Evolutionary conservation across 2,329 filamentous ascomycete genomes (phyloP), one percentile per base, ranked within the genome.

Genomic region (Fusarium chlamydosporum): DNA sequence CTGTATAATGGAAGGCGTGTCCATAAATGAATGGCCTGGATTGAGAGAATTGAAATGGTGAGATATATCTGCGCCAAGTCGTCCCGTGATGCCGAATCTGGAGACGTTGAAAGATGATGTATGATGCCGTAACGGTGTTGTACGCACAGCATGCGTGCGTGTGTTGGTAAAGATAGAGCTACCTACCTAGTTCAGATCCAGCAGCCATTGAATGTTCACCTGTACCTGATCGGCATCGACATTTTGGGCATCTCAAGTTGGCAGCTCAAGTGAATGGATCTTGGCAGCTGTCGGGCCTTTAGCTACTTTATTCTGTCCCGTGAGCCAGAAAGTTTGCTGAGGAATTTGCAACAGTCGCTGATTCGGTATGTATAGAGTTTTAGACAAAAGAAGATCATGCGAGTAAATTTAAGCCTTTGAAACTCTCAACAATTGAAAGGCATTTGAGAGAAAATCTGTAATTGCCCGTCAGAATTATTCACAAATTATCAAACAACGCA

Each of bases 171-270:
- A 46, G 37, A 42, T 54, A 57, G 48, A 33, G 20, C 52, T 62
- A 23, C 23, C 5, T 23, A 23, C 23, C 23, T 23, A 34, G 45
- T 55, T 33, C 54, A 48, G 66, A 53, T 43, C 45, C 51, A 51
- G 68, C 51, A 51, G 68, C 68, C 68, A 72, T 70, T 72, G 68
- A 73, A 60, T 67, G 64, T 40, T 50, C 56, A 33, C 15, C 46
- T 58, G 71, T 73, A 73, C 71, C 71, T 73, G 71, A 73, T 73
- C 68, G 71, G 62, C 71, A 61, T 54, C 64, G 38, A 48, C 40
- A 29, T 60, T 52, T 46, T 73, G 55, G 65, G 34, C 47, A 35
- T 41, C 41, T 57, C 26, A 29, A 52, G 55, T 54, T 47, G 48
- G 35, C 37, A 61, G 37, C 40, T 42, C 20, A 58, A 43, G 61